Base-by-base conservation (phyloP, 1,139 yeast genomes). In the Hemisphaericaspora xylanilytica region DNA sequence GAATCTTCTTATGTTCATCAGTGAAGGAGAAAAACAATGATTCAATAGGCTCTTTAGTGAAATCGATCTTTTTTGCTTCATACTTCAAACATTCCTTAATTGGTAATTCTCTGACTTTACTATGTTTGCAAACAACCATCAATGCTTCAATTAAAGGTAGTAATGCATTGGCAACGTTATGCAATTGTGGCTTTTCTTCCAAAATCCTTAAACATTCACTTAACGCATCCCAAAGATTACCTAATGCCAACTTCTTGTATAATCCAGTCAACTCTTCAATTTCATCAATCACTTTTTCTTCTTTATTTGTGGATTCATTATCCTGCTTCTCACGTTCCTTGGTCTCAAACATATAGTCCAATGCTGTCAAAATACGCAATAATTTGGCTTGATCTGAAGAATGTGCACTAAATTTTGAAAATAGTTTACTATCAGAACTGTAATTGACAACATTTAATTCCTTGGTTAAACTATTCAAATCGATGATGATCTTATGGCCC, bases 41-140 rank as follows among this genome's bases (percentile, higher is more conserved):
- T 52, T 86, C 96, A 47, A 87, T 78, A 3, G 92, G 88, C 49
- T 85, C 90, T 37, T 75, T 77, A 9, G 84, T 72, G 51, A 86
- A 81, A 56, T 86, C 92, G 46, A 75, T 69, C 50, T 73, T 74
- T 44, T 68, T 73, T 25, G 73, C 80, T 50, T 81, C 85, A 51
- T 76, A 80, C 48, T 75, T 75, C 46, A 79, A 61, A 31, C 34
- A 26, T 48, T 80, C 89, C 49, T 75, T 78, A 33, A 72, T 73
- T 46, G 78, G 82, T 37, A 80, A 54, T 27, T 84, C 88, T 43
- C 78, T 77, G 4, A 83, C 83, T 48, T 82, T 80, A 50, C 90
- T 81, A 55, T 88, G 95, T 55, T 89, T 90, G 64, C 96, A 89
- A 28, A 92, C 94, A 40, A 90, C 96, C 96, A 92, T 88, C 45